Evolutionary conservation across 2,329 filamentous ascomycete species (phyloP).

Genomic region (Talaromyces sp.): DNA sequence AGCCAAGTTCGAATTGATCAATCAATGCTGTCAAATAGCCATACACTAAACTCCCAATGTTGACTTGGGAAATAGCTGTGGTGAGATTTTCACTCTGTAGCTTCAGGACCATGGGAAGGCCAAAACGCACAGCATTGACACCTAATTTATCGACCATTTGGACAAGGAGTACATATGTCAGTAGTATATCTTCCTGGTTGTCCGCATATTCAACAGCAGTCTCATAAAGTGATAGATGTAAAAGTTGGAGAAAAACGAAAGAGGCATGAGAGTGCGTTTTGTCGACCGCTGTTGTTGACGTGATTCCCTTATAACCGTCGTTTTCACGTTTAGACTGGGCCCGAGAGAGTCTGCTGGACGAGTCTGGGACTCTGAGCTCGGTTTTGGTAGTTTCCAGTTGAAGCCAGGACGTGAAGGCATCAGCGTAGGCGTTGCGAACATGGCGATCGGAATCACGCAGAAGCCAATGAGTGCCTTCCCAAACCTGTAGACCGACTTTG

Average conservation of each 20-base stretch:
- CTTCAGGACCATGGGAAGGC: conserved; percentile 82
- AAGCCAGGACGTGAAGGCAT: conserved; percentile 80
- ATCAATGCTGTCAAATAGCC: conserved; percentile 82
- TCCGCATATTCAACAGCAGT: conserved; percentile 70
- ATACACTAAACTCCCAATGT: conserved; percentile 77
- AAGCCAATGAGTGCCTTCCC: conserved; percentile 96
- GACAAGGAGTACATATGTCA: conserved; percentile 72
- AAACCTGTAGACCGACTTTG: conserved; percentile 73
- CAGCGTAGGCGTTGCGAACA: conserved; percentile 80
- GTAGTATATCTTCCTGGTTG: conserved; percentile 68
- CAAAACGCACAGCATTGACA: conserved; percentile 73
- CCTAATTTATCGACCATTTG: conserved; percentile 73
- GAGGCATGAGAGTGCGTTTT: conserved; percentile 51
- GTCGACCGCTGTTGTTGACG: conserved; percentile 65
- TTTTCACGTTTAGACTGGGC: conserved; percentile 42
- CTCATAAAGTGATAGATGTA: conserved; percentile 89
- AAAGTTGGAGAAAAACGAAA: conserved; percentile 72
- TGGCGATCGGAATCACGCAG: conserved; percentile 72
- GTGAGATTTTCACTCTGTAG: conserved; percentile 55
- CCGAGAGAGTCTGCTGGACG: conserved; percentile 46
- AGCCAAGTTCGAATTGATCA: conserved; percentile 73
- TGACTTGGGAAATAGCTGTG: conserved; percentile 65
- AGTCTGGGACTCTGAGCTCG: conserved; percentile 63
- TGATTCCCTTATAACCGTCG: conserved; percentile 51
- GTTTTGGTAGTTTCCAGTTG: conserved; percentile 68